Evolutionary conservation across 2,329 filamentous ascomycete genomes (phyloP).

Genomic region (Teratosphaeria pseudoeucalypti): DNA sequence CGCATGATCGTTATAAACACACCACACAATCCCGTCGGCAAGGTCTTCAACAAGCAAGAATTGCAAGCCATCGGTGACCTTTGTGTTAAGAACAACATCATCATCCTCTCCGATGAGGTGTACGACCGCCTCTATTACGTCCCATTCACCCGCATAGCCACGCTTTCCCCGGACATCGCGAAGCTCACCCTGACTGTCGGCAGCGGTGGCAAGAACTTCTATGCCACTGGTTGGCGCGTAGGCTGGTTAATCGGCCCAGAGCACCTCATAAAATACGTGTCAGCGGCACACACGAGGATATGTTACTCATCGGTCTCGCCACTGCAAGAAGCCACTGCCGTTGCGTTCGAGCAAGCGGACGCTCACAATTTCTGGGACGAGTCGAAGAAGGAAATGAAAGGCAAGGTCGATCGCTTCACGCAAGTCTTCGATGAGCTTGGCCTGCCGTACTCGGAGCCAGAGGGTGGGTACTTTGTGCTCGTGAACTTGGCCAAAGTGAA

Average conservation of each 20-base stretch:
- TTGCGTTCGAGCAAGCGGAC: constrained; percentile 88
- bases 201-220: constrained; percentile 96
- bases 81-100: constrained; percentile 62
- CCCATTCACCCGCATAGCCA: constrained; percentile 86
- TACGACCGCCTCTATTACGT: constrained; percentile 94
- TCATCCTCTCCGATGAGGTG: constrained; percentile 50
- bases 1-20: constrained; percentile 94
- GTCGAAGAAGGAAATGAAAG: constrained; percentile 76
- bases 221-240: constrained; percentile 93
- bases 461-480: constrained; percentile 95
- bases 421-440: constrained; percentile 43
- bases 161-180: constrained; percentile 80
- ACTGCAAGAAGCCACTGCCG: constrained; percentile 84
- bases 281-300: constrained; percentile 87
- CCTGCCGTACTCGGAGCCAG: constrained; percentile 69
- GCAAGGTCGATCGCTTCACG: constrained; percentile 80
- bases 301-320: constrained; percentile 92
- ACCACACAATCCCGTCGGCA: constrained; percentile 91
- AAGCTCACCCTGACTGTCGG: constrained; percentile 85
- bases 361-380: constrained; percentile 76
- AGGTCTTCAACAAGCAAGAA: constrained; percentile 80
- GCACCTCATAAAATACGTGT: constrained; percentile 81
- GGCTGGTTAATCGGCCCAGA: constrained; percentile 88
- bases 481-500: constrained; percentile 86
- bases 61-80: constrained; percentile 75